Evolutionary conservation across 176 grass and related monocot species (phyloP).

Genomic region (Stipa capillata): DNA sequence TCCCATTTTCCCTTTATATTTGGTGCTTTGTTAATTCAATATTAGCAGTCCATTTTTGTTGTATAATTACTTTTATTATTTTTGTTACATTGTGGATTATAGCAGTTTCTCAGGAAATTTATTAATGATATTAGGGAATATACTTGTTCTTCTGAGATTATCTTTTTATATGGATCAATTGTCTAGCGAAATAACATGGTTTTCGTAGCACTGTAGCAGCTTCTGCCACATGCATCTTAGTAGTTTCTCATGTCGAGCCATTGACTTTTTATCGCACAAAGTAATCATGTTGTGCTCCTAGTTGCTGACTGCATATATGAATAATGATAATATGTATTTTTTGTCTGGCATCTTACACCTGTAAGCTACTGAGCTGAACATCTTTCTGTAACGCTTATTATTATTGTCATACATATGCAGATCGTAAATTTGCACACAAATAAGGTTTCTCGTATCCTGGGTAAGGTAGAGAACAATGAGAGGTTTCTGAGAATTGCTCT

Average conservation of each 20-base stretch:
- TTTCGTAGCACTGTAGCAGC: no score
- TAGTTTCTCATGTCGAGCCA: not conserved
- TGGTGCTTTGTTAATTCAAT: not conserved
- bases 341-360: slow-evolving; percentile 1
- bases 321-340: not conserved
- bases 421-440: slow-evolving; percentile 95
- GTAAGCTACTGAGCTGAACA: not conserved
- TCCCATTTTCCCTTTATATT: not conserved
- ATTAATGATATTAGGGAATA: not conserved
- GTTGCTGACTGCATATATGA: not conserved
- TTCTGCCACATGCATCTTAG: no score
- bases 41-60: not conserved
- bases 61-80: no score
- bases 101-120: not conserved
- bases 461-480: slow-evolving; percentile 97
- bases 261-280: not conserved
- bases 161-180: not conserved
- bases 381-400: not conserved
- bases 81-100: not conserved
- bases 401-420: slow-evolving; percentile 29
- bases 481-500: slow-evolving; percentile 95
- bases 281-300: not conserved
- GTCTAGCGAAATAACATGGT: no score
- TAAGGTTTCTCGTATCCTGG: slow-evolving; percentile 84
- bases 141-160: not conserved